Evolutionary conservation across 257 asterid species (phyloP).

Genomic region (Oldenlandia corymbosa): DNA sequence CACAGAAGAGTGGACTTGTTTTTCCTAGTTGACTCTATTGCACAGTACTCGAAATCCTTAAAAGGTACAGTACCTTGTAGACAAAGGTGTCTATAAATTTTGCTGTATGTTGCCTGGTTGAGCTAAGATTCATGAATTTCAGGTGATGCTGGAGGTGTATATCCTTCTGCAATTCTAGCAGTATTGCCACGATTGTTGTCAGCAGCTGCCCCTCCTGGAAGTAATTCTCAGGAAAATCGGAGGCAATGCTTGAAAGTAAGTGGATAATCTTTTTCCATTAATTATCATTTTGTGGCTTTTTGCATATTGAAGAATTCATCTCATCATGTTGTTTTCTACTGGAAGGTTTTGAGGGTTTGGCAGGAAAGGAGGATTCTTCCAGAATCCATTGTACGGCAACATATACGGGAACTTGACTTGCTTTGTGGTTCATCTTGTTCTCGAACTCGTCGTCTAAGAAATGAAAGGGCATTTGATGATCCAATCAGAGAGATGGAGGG

Average conservation of each 20-base stretch:
- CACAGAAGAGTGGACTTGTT: conserved; percentile 76
- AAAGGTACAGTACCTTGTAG: conserved; percentile 43
- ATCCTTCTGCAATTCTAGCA: conserved; percentile 75
- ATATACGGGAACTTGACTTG: conserved; percentile 74
- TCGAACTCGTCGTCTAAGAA: conserved; percentile 54
- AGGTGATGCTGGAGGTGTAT: conserved; percentile 70
- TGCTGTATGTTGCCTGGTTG: too few relatives aligned
- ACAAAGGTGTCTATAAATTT: background rate
- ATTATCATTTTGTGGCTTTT: background rate
- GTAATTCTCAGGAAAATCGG: conserved; percentile 69
- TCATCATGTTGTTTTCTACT: conserved; percentile 15
- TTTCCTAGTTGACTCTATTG: conserved; percentile 80
- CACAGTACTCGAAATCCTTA: conserved; percentile 68
- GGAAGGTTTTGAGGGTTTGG: conserved; percentile 92
- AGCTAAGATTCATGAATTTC: conserved; percentile 31
- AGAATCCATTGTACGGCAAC: conserved; percentile 68
- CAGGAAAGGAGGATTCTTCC: conserved; percentile 82
- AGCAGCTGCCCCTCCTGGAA: conserved; percentile 90
- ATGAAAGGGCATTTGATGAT: conserved; percentile 84
- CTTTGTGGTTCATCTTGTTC: conserved; percentile 60
- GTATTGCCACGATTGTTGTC: conserved; percentile 66
- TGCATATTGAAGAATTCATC: background rate
- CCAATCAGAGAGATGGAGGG: conserved; percentile 94
- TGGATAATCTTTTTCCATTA: background rate
- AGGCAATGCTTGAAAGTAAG: conserved; percentile 88